Conservation (phyloP, 805 yeast genomes). For the Wickerhamomyces rabaulensis region DNA sequence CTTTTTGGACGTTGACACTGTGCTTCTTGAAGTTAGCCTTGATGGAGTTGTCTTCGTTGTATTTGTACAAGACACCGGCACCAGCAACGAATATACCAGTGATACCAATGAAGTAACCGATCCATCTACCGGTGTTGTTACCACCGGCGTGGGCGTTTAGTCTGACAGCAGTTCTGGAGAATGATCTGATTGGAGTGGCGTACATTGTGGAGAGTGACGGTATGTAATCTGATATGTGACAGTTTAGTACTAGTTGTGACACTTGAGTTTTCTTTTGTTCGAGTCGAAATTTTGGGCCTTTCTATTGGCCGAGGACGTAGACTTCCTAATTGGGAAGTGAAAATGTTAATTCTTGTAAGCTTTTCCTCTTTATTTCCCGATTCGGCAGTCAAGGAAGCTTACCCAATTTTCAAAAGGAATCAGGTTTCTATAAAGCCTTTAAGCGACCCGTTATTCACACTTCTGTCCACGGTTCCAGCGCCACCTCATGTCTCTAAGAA, state of each 20-base stretch:
- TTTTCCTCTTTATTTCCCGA: slow-evolving; percentile 1
- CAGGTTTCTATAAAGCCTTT: no score
- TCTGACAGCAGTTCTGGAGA: slow-evolving; percentile 22
- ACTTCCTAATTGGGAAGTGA: slow-evolving; percentile 12
- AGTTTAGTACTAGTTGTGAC: neutral
- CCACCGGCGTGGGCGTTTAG: slow-evolving; percentile 16
- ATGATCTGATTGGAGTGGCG: slow-evolving; percentile 23
- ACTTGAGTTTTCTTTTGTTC: neutral
- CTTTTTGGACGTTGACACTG: slow-evolving; percentile 11
- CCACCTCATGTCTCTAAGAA: slow-evolving; percentile 1
- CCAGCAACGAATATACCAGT: slow-evolving; percentile 17
- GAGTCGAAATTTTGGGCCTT: slow-evolving; percentile 1
- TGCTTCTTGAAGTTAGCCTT: slow-evolving; percentile 14
- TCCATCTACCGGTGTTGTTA: slow-evolving; percentile 17
- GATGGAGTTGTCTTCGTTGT: slow-evolving; percentile 21
- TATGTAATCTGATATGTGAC: neutral
- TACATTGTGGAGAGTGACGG: slow-evolving; percentile 13
- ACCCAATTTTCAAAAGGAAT: neutral
- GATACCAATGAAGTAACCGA: slow-evolving; percentile 22
- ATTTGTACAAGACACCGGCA: slow-evolving; percentile 21
- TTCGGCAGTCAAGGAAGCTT: slow-evolving; percentile 2
- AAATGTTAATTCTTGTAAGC: neutral
- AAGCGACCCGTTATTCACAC: no score
- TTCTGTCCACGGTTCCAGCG: neutral
- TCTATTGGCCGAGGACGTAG: slow-evolving; percentile 11